Percentiles rank a stretch among this genome's conserved stretches.
These are phyloP conservation scores for Pseudogymnoascus sp. DNA, from an alignment of 2,329 filamentous ascomycete genomes.

Conservation along the genomic window DNA sequence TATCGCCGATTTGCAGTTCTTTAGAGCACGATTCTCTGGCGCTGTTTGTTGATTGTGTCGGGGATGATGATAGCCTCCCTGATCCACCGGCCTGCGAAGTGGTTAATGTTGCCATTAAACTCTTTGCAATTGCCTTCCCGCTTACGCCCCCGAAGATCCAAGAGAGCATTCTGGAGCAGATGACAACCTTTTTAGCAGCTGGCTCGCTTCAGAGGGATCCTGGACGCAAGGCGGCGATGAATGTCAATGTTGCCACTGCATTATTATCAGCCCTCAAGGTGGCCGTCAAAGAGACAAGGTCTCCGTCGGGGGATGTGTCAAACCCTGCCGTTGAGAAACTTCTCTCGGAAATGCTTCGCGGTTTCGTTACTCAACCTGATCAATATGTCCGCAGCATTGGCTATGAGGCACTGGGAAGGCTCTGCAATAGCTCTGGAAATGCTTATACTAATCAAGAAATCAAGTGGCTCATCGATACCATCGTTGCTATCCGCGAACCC, in stretches of 20 bases:
- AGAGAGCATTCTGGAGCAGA: constrained; percentile 90
- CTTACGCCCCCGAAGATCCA: constrained; percentile 86
- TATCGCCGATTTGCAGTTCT: constrained; percentile 71
- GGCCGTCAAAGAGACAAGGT: constrained; percentile 70
- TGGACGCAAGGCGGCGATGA: constrained; percentile 82
- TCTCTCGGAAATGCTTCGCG: constrained; percentile 64
- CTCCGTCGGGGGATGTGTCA: constrained; percentile 64
- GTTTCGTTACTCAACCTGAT: constrained; percentile 75
- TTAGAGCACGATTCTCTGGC: constrained; percentile 83
- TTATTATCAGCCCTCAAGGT: constrained; percentile 76
- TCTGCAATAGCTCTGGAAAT: constrained; percentile 73
- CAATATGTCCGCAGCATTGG: constrained; percentile 79
- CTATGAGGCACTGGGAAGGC: constrained; percentile 74
- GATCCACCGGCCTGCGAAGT: constrained; percentile 88
- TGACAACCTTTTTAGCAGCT: constrained; percentile 81
- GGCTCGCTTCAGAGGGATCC: constrained; percentile 74
- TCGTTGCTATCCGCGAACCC: constrained; percentile 88
- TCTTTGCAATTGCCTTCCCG: constrained; percentile 87
- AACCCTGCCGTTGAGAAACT: constrained; percentile 73
- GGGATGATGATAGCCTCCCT: constrained; percentile 41
- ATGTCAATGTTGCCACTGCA: constrained; percentile 80
- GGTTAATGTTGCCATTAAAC: constrained; percentile 85
- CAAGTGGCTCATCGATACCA: constrained; percentile 86
- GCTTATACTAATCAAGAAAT: constrained; percentile 84
- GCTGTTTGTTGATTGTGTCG: constrained; percentile 57